These are phyloP conservation scores for Coniferiporia sulphurascens DNA, from an alignment of 1,284 basidiomycete genomes.

Conservation along the genomic window DNA sequence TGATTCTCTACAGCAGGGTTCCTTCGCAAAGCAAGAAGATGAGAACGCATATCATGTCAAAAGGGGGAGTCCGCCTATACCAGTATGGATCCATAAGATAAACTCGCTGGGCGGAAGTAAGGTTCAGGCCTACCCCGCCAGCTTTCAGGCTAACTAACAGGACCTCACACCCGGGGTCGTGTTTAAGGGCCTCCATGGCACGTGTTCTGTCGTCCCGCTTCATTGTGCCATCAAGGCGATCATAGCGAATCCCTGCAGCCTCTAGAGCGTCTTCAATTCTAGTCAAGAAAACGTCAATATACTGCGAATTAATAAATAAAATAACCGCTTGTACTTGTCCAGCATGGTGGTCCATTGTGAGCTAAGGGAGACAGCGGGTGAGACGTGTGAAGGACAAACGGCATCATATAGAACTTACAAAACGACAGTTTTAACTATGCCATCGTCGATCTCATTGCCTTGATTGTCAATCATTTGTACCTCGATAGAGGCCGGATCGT, in stretches of 20 bases:
- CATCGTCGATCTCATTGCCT: constrained; percentile 65
- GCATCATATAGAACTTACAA: constrained; percentile 57
- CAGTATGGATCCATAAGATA: constrained; percentile 97
- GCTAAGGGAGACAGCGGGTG: constrained; percentile 34
- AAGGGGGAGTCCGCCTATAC: constrained; percentile 37
- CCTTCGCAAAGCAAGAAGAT: constrained; percentile 40
- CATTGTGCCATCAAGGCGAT: constrained; percentile 95
- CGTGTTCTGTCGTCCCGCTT: constrained; percentile 87
- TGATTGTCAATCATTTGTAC: constrained; percentile 70
- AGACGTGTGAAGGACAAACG: constrained; percentile 9
- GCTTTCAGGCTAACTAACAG: constrained; percentile 94
- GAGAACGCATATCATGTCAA: constrained; percentile 1
- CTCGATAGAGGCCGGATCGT: constrained; percentile 66
- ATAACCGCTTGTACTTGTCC: constrained; percentile 62
- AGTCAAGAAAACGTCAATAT: constrained; percentile 21
- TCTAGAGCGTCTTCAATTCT: constrained; percentile 88
- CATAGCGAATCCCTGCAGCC: constrained; percentile 75
- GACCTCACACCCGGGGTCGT: constrained; percentile 82
- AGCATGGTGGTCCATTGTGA: constrained; percentile 97
- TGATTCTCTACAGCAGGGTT: constrained; percentile 97
- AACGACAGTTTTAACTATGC: constrained; percentile 81
- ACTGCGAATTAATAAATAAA: constrained; percentile 7
- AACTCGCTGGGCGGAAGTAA: constrained; percentile 88
- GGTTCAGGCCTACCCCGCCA: constrained; percentile 93
- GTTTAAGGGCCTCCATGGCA: constrained; percentile 87